Conservation (phyloP, 2,329 filamentous ascomycete species). For the Hypoxylon sp. region DNA sequence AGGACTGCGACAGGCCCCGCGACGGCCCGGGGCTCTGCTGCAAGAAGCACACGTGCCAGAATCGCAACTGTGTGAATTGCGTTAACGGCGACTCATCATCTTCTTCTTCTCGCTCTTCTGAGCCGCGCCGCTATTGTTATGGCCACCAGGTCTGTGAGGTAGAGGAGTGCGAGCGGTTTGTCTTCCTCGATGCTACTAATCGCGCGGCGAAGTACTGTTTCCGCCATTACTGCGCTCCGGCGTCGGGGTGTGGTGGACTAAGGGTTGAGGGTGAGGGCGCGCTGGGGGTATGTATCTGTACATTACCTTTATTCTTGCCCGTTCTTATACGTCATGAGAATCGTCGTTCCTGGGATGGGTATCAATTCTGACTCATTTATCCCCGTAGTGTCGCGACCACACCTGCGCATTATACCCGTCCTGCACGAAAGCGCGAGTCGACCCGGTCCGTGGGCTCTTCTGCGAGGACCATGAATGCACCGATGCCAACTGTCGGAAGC, state of each 20-base stretch:
- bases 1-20: constrained; percentile 38
- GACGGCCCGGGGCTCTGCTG: constrained; percentile 39
- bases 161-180: constrained; percentile 43
- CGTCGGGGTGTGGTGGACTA: constrained; percentile 32
- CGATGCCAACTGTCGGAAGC: constrained; percentile 22
- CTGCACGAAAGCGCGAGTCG: constrained; percentile 41
- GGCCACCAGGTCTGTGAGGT: constrained; percentile 44
- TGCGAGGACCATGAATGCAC: constrained; percentile 49
- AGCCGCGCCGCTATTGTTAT: constrained; percentile 33
- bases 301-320: background rate
- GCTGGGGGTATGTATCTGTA: constrained; percentile 9
- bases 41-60: constrained; percentile 44
- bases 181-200: constrained; percentile 54
- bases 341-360: too few relatives aligned
- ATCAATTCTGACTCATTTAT: background rate
- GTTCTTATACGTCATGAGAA: too few relatives aligned
- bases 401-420: constrained; percentile 36
- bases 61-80: constrained; percentile 27
- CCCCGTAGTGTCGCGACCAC: constrained; percentile 36
- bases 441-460: constrained; percentile 43
- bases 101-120: constrained; percentile 14
- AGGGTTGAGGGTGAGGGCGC: constrained; percentile 36
- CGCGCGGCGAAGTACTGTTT: constrained; percentile 43
- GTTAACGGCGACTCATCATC: constrained; percentile 20
- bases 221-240: constrained; percentile 44